phyloP scores from a whole-genome alignment of 768 basidiomycete species.

The Clathrus columnatus region DNA sequence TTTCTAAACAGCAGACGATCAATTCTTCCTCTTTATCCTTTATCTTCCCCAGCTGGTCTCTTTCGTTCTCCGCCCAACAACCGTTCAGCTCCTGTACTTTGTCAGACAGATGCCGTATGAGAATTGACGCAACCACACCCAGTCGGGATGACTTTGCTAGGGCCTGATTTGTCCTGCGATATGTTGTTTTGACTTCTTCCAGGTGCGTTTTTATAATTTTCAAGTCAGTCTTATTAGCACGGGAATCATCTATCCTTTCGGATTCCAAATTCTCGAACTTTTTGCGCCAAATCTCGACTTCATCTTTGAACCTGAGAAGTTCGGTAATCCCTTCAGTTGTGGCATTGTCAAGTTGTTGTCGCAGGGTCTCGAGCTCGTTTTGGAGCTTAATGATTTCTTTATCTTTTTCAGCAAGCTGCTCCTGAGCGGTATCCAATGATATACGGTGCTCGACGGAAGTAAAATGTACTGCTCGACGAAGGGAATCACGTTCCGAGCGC shows the following conservation, averaged over 20 bases:
- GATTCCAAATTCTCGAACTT: neutral
- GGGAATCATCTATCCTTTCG: neutral
- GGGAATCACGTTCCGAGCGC: constrained; percentile 53
- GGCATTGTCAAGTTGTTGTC: neutral
- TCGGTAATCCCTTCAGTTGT: neutral
- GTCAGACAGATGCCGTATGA: neutral
- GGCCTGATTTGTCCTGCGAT: neutral
- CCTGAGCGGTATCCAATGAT: constrained; percentile 48
- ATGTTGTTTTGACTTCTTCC: neutral
- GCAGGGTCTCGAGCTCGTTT: neutral
- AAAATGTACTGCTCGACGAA: constrained; percentile 59
- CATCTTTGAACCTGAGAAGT: neutral
- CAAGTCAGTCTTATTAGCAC: neutral
- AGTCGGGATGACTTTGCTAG: neutral
- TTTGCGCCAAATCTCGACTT: neutral
- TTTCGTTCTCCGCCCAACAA: neutral
- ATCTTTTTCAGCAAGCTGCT: constrained; percentile 8
- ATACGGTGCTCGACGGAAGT: constrained; percentile 59
- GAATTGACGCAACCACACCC: neutral
- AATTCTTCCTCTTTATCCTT: neutral
- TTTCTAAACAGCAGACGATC: constrained; percentile 12
- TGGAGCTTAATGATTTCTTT: neutral
- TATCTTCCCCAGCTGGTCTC: neutral
- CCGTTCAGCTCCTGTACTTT: neutral
- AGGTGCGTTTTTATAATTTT: neutral